Evolutionary conservation across 208 protist genomes (phyloP).

Genomic region (Novymonas esmeraldas): DNA sequence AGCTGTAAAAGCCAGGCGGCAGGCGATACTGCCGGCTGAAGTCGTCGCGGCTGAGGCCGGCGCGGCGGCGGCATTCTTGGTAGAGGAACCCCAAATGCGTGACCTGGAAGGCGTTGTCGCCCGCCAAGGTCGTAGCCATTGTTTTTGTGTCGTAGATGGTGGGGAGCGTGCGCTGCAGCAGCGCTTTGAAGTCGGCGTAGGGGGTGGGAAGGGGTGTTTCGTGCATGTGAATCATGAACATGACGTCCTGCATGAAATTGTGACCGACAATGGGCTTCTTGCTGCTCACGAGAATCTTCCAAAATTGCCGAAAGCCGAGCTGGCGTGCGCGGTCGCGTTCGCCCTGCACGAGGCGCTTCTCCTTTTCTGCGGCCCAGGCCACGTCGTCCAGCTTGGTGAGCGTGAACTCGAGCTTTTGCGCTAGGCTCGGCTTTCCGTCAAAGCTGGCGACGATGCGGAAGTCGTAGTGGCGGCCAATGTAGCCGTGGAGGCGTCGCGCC

Average conservation of each 20-base stretch:
- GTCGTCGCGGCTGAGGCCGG: neutral
- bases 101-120: conserved; percentile 14
- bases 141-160: conserved; percentile 80
- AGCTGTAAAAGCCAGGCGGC: conserved; percentile 58
- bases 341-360: neutral
- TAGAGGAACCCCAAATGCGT: conserved; percentile 52
- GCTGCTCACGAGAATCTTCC: conserved; percentile 62
- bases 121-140: conserved; percentile 27
- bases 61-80: conserved; percentile 33
- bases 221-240: conserved; percentile 89
- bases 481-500: conserved; percentile 1
- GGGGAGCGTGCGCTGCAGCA: conserved; percentile 40
- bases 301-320: conserved; percentile 66
- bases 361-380: conserved; percentile 9
- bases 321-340: conserved; percentile 14
- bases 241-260: conserved; percentile 81
- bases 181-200: conserved; percentile 60
- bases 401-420: conserved; percentile 33
- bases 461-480: conserved; percentile 9
- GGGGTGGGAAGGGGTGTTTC: conserved; percentile 40
- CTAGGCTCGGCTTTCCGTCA: conserved; percentile 28
- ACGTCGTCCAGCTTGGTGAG: conserved; percentile 12
- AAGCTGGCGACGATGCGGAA: conserved; percentile 2
- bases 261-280: conserved; percentile 81
- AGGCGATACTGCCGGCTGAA: conserved; percentile 31